Evolutionary conservation across 768 basidiomycete genomes (phyloP), one percentile per base, ranked within the genome.

Genomic region (Termitomyces heimii): DNA sequence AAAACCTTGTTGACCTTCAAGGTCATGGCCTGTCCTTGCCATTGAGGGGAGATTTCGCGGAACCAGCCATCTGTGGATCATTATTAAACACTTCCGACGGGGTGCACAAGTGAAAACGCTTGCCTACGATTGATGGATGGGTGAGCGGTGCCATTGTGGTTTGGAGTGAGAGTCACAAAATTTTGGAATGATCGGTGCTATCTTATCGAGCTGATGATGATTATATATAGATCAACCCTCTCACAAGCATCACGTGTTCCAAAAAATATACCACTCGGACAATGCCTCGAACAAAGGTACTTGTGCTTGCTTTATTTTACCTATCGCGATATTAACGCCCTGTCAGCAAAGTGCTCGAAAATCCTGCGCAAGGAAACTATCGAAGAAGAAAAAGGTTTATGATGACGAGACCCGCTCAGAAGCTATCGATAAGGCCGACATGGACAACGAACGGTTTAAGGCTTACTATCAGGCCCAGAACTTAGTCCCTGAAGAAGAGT

Each of bases 1-100:
- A 99, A 79, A 64, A 98, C 90, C 77, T 90, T 89, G 75, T 89
- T 89, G 78, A 98, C 95, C 73, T 92, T 92, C 67, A 99, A 79
- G 53, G 92, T 92, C 93, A 97, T 93, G 51, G 96, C 96, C 75
- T 97, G 94, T 48, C 94, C 95, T 6, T 91, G 94, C 94, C 94
- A 98, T 76, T 98, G 94, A 18, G 90, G 83, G 28, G 90, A 92
- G 65, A 94, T 88, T 75, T 98, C 94, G 59, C 90, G 84, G 79
- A 95, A 98, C 94, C 94, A 96, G 71, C 94, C 94, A 78, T 94
- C 94, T 75, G 47, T 35, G 44, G 51, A 13, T 32, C 14, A 14
- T 7, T 40, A 39, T 60, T 9, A 40, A 42, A 16, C 4, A 54
- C 37, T 40, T 56, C 37, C 16, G 10, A 13, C 43, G 5, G 4